Evolutionary conservation across 2,329 filamentous ascomycete genomes (phyloP).

Genomic region (Fulvia fulva): DNA sequence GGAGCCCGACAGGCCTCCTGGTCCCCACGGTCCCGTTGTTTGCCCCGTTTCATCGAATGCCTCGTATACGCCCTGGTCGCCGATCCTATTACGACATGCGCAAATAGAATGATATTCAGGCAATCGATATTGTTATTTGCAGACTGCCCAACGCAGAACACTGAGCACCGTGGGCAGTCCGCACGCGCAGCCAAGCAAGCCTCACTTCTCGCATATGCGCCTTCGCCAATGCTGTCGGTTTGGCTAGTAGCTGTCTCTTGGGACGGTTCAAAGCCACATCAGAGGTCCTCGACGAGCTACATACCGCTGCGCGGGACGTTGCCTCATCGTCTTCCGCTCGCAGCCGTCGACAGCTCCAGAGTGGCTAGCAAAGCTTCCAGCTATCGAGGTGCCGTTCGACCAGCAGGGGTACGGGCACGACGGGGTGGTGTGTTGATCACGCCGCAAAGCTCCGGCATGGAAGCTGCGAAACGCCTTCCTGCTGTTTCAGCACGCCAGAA

Average conservation of each 20-base stretch:
- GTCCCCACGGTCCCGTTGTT: neutral
- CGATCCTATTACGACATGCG: conserved; percentile 6
- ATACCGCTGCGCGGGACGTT: conserved; percentile 8
- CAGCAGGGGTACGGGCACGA: conserved; percentile 17
- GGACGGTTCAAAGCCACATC: conserved; percentile 8
- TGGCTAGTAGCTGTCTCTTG: conserved; percentile 5
- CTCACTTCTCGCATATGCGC: conserved; percentile 6
- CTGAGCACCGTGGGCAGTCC: neutral
- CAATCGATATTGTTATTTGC: conserved; percentile 2
- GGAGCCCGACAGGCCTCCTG: conserved; percentile 2
- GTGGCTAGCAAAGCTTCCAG: conserved; percentile 16
- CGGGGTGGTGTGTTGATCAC: conserved; percentile 4
- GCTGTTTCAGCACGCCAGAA: conserved; percentile 8
- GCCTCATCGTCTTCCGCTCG: conserved; percentile 10
- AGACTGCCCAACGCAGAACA: neutral
- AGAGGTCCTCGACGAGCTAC: conserved; percentile 1
- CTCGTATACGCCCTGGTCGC: conserved; percentile 3
- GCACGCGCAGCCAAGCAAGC: conserved; percentile 6
- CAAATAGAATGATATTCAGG: neutral
- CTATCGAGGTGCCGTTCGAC: neutral
- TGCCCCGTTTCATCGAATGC: neutral
- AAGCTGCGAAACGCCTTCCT: conserved; percentile 5
- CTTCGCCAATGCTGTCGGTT: neutral
- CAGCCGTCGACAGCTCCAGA: conserved; percentile 7
- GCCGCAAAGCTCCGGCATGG: conserved; percentile 6